These are phyloP conservation scores for Moelleriella libera DNA, from an alignment of 2,329 filamentous ascomycete species.

Conservation along the genomic window DNA sequence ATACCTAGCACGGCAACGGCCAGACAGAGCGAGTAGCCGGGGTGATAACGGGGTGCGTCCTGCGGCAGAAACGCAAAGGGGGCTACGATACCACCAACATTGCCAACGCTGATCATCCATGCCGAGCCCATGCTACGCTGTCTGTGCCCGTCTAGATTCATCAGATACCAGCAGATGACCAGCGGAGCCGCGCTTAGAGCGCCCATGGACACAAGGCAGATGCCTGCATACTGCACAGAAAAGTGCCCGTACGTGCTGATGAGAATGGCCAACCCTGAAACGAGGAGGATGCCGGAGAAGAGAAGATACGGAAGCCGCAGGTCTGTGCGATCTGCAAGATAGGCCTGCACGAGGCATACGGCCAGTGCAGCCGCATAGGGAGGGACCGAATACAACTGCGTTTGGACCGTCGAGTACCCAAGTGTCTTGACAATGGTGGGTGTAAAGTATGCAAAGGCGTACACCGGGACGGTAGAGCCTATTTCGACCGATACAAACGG, in stretches of 20 bases:
- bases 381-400: conserved; percentile 41
- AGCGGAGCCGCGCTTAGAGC: conserved; percentile 1
- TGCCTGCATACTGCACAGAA: conserved; percentile 49
- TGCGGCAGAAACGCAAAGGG: conserved; percentile 3
- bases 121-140: conserved; percentile 4
- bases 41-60: neutral
- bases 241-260: conserved; percentile 34
- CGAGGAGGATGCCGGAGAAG: conserved; percentile 39
- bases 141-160: conserved; percentile 5
- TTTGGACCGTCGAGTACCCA: conserved; percentile 17
- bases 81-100: conserved; percentile 4
- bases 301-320: conserved; percentile 54
- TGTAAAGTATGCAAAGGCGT: conserved; percentile 38
- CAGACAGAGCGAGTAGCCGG: conserved; percentile 4
- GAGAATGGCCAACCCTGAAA: conserved; percentile 51
- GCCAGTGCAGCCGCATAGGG: conserved; percentile 45
- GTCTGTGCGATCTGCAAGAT: conserved; percentile 46
- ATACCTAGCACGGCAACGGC: conserved; percentile 1
- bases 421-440: conserved; percentile 35
- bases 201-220: conserved; percentile 35
- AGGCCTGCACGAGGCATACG: conserved; percentile 47
- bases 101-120: conserved; percentile 5
- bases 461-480: conserved; percentile 25
- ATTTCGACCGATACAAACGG: neutral
- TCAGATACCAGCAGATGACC: conserved; percentile 4